Conservation (phyloP, 208 protist genomes). For the Acanthamoeba sp. region DNA sequence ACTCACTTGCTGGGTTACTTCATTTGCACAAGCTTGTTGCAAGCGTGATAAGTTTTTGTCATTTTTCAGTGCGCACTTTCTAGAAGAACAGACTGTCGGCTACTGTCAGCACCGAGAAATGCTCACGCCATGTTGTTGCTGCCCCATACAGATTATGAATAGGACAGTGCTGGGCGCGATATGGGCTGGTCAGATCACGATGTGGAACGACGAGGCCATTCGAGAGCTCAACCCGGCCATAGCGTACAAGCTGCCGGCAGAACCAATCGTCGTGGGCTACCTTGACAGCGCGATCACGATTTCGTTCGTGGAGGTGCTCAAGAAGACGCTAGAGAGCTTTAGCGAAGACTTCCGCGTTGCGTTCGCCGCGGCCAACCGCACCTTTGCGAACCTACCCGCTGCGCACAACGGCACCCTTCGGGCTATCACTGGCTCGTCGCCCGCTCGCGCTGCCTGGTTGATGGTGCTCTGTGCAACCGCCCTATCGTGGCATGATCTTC, state of each 20-base stretch:
- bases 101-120: background rate
- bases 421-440: background rate
- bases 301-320: constrained; percentile 15
- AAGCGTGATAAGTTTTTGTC: no score
- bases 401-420: background rate
- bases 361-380: constrained; percentile 8
- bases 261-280: background rate
- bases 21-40: no score
- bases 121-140: background rate
- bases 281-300: background rate
- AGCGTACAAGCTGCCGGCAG: background rate
- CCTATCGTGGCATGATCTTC: no score
- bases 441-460: background rate
- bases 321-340: constrained; percentile 22
- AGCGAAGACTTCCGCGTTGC: background rate
- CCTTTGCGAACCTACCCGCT: background rate
- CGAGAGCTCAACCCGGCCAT: constrained; percentile 31
- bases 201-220: background rate
- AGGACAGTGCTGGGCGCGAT: background rate
- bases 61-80: background rate
- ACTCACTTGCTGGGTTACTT: no score
- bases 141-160: background rate
- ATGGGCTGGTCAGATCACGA: constrained; percentile 14
- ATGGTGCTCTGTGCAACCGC: background rate
- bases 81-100: no score